Base-by-base conservation (phyloP, 2,329 filamentous ascomycete species). In the Fusarium illudens region DNA sequence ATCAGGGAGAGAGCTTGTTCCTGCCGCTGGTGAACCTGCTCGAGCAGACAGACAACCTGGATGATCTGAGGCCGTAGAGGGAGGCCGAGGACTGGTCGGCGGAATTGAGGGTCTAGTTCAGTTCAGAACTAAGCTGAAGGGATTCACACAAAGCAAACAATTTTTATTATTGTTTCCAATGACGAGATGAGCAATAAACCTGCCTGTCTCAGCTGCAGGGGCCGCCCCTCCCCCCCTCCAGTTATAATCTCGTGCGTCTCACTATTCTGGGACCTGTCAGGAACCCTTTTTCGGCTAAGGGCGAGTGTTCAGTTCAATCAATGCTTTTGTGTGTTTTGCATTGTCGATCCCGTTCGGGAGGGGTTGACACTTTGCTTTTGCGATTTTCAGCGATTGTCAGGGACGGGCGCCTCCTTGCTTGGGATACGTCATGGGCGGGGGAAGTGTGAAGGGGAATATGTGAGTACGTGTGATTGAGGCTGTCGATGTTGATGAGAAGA, bases 1-100 rank as follows among this genome's bases (percentile, higher is more conserved):
- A 60, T 1, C 32, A 62, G 9, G 71, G 58, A 3, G 68, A 71
- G 12, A 63, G 62, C 11, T 53, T 80, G 17, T 81, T 81, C 50
- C 58, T 78, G 6, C 79, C 79, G 0, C 20, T 81, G 58, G 55
- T 71, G 6, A 67, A 78, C 20, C 67, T 81, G 1, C 37, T 80
- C 3, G 60, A 73, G 32, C 65, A 76, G 39, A 71, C 65, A 11
- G 20, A 54, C 1, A 60, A 68, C 52, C 29, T 77, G 22, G 55
- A 71, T 1, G 39, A 62, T 9, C 58, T 78, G 50, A 70, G 62
- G 51, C 54, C 51, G 17, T 61, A 59, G 12, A 39, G n/a, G 33
- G 29, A n/a, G 11, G 13, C 34, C 17, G 22, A 44, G 12, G 12
- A 15, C 9, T 12, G 34, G 22, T 49, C 13, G 12, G 30, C 33